phyloP scores from a whole-genome alignment of 352 stramenopile species.

The Pythium myriotylum region DNA sequence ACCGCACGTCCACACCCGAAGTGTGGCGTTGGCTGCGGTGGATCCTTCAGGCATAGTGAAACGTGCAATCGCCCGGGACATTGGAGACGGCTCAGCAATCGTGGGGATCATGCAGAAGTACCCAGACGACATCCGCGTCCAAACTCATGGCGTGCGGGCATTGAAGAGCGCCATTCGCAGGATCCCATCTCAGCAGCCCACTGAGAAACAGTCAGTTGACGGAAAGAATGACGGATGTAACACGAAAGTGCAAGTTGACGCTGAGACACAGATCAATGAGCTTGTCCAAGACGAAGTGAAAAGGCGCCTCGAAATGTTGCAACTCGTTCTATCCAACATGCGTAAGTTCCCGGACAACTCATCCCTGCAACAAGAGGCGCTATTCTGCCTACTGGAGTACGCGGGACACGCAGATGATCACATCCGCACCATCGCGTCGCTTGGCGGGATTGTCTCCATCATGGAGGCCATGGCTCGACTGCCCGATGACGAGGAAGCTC shows the following conservation, averaged over 20 bases:
- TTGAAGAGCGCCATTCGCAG: constrained; percentile 47
- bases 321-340: constrained; percentile 51
- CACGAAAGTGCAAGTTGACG: too few species aligned
- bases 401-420: constrained; percentile 31
- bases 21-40: constrained; percentile 4
- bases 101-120: constrained; percentile 55
- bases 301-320: constrained; percentile 25
- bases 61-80: constrained; percentile 47
- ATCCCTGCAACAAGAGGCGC: constrained; percentile 48
- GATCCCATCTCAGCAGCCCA: constrained; percentile 2
- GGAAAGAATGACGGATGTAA: too few species aligned
- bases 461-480: constrained; percentile 53
- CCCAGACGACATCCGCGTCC: constrained; percentile 40
- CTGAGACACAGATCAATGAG: too few species aligned
- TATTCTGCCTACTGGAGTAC: constrained; percentile 49
- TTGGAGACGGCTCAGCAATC: constrained; percentile 43
- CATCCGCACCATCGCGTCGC: constrained; percentile 39
- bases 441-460: constrained; percentile 45
- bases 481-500: constrained; percentile 49
- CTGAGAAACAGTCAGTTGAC: too few species aligned
- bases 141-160: constrained; percentile 50
- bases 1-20: too few species aligned
- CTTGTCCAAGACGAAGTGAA: constrained; percentile 2
- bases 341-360: constrained; percentile 36
- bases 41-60: constrained; percentile 54